A percentile compares a stretch with the other conserved stretches of the same genome.
phyloP scores from a whole-genome alignment of 441 rosid genomes.

The Erodium chrysanthum region DNA sequence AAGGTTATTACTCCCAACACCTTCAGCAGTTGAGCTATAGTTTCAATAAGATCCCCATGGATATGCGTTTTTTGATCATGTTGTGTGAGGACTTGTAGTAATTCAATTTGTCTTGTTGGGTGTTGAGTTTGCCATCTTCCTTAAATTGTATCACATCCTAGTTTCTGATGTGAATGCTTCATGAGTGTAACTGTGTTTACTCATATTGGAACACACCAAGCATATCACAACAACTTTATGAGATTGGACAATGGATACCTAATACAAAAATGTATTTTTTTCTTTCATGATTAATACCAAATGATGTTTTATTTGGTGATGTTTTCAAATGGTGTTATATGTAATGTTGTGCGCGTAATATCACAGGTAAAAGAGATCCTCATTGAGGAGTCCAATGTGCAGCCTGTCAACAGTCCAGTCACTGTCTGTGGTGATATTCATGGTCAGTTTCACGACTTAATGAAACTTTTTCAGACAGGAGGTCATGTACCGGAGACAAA shows the following conservation, averaged over 20 bases:
- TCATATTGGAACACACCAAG: not conserved
- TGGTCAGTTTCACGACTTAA: conserved; percentile 97
- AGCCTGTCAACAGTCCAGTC: conserved; percentile 98
- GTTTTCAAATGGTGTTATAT: not conserved
- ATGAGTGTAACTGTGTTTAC: not conserved
- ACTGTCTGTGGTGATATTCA: conserved; percentile 98
- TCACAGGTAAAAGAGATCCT: conserved; percentile 88
- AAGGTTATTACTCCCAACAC: too few species aligned
- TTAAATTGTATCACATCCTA: not conserved
- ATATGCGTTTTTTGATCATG: not conserved
- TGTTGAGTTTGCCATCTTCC: not conserved
- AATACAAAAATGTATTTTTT: not conserved
- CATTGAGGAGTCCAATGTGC: conserved; percentile 95
- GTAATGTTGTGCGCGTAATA: conserved; percentile 21
- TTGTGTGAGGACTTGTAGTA: not conserved
- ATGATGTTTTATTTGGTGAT: not conserved
- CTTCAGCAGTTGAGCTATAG: too few species aligned
- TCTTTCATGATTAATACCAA: not conserved
- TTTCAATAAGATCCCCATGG: too few species aligned
- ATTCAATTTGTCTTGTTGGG: not conserved
- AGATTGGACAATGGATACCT: not conserved
- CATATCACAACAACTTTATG: not conserved
- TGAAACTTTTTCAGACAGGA: conserved; percentile 97
- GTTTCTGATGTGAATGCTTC: not conserved
- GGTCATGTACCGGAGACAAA: conserved; percentile 98